phyloP scores from a whole-genome alignment of 352 stramenopile genomes.

The Globisporangium nunn region DNA sequence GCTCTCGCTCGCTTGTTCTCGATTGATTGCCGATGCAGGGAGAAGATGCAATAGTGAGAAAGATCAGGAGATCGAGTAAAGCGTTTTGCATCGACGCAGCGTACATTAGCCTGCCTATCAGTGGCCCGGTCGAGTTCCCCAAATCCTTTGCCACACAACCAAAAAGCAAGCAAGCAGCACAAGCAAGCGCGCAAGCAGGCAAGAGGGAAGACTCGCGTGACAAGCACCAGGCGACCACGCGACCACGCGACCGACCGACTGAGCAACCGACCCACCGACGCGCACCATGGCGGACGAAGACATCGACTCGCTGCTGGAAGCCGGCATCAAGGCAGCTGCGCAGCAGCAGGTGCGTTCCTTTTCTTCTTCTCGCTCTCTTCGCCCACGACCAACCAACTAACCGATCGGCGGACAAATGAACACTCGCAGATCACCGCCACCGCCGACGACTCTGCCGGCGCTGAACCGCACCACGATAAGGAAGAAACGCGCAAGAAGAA shows the following conservation, averaged over 20 bases:
- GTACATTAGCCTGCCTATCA: neutral
- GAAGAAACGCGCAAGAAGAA: constrained; percentile 9
- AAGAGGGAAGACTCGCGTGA: neutral
- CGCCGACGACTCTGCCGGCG: neutral
- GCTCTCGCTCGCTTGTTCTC: constrained; percentile 10
- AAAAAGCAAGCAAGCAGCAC: neutral
- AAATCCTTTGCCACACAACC: neutral
- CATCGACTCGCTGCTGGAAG: constrained; percentile 77
- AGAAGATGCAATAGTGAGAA: neutral
- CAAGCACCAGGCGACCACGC: neutral
- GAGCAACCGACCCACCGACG: neutral
- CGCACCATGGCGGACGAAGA: constrained; percentile 56
- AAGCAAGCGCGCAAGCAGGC: neutral
- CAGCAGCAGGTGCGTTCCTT: constrained; percentile 27
- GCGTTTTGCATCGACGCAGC: no score
- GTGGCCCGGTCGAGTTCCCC: neutral
- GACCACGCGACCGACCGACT: neutral
- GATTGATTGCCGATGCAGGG: neutral
- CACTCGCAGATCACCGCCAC: neutral
- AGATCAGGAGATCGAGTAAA: neutral
- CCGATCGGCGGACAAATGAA: neutral
- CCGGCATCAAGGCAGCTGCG: constrained; percentile 49
- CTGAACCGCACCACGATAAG: neutral
- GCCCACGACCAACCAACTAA: neutral
- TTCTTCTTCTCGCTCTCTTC: neutral